These are phyloP conservation scores for Xerophyta viscosa DNA, from an alignment of 106 monocot species.

Conservation along the genomic window DNA sequence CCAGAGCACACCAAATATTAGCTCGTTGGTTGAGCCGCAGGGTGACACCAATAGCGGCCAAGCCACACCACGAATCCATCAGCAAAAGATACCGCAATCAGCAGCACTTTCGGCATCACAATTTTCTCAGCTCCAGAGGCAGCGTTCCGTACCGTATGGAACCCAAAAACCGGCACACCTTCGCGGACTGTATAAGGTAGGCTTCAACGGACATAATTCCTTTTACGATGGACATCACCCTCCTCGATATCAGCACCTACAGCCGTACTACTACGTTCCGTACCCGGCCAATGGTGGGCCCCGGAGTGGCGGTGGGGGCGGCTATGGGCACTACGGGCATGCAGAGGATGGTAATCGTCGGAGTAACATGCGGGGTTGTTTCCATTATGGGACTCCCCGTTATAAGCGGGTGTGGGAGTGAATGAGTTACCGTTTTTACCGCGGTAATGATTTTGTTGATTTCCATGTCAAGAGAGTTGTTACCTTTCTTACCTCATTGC, in stretches of 20 bases:
- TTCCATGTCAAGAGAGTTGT: too few relatives aligned
- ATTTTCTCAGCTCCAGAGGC: not conserved
- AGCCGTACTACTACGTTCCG: not conserved
- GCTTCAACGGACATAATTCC: not conserved
- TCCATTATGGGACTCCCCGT: not conserved
- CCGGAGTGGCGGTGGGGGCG: not conserved
- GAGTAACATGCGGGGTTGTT: not conserved
- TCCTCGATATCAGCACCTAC: not conserved
- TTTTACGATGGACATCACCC: not conserved
- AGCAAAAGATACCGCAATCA: not conserved
- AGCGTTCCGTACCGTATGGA: not conserved
- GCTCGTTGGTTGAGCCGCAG: not conserved
- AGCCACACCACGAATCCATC: not conserved
- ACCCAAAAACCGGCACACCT: not conserved
- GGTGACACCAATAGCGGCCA: not conserved
- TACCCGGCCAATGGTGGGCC: not conserved
- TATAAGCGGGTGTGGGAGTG: constrained; percentile 6
- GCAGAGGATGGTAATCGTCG: not conserved
- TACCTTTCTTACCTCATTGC: too few relatives aligned
- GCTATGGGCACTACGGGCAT: not conserved
- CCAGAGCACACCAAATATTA: constrained; percentile 7
- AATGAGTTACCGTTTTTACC: too few relatives aligned
- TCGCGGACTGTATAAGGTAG: not conserved
- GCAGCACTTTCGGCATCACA: not conserved
- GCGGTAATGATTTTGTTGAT: too few relatives aligned